A percentile compares a stretch with the other conserved stretches of the same genome.
These are phyloP conservation scores for Alternaria metachromatica DNA, from an alignment of 2,329 filamentous ascomycete species.

Conservation along the genomic window DNA sequence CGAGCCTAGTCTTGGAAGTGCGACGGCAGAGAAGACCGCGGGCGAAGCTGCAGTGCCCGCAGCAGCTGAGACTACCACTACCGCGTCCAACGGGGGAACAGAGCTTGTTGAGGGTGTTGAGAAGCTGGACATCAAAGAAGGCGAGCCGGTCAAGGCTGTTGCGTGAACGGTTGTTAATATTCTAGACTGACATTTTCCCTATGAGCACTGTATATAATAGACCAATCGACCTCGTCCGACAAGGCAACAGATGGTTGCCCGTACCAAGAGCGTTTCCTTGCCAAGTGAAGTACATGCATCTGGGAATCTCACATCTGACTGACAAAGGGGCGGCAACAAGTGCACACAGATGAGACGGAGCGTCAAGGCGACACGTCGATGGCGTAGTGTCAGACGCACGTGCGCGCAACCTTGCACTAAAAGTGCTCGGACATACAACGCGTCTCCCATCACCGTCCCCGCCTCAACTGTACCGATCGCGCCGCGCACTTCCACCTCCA, in stretches of 20 bases:
- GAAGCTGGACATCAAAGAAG: constrained; percentile 32
- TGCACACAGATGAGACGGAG: background rate
- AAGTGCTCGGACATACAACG: constrained; percentile 20
- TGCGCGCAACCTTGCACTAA: constrained; percentile 21
- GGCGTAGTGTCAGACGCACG: constrained; percentile 13
- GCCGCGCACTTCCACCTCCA: constrained; percentile 12
- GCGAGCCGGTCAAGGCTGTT: constrained; percentile 24
- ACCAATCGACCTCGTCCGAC: background rate
- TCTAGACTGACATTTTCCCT: background rate
- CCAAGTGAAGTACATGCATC: background rate
- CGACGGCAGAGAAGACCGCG: constrained; percentile 2
- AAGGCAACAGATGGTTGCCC: background rate
- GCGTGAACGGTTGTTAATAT: constrained; percentile 1
- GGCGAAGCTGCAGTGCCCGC: constrained; percentile 1
- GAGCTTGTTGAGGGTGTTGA: constrained; percentile 28
- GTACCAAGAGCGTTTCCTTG: background rate
- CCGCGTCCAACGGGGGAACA: constrained; percentile 7
- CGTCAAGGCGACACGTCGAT: background rate
- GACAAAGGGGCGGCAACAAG: background rate
- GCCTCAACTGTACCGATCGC: constrained; percentile 25
- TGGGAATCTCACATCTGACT: background rate
- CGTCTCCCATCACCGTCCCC: constrained; percentile 27
- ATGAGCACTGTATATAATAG: background rate
- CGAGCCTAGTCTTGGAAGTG: constrained; percentile 32
- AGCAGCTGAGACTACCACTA: background rate